Percentiles rank a stretch among this genome's conserved stretches.
These are phyloP conservation scores for Adansonia gregorii DNA, from an alignment of 441 rosid genomes.

Conservation along the genomic window DNA sequence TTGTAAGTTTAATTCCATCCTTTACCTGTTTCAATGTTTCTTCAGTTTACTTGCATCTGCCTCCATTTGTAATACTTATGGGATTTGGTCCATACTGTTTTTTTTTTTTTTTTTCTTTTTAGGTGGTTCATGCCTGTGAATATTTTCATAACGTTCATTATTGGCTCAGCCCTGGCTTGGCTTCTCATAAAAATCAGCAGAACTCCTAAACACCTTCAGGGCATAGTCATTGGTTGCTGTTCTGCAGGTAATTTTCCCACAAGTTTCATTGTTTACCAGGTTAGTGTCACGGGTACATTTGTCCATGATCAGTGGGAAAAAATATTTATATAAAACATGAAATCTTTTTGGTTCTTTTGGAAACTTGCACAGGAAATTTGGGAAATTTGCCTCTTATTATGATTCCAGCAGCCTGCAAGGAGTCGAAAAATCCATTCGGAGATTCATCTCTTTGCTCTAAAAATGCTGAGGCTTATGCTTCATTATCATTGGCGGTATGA, in stretches of 20 bases:
- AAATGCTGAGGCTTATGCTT: conserved; percentile 40
- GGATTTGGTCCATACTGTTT: neutral
- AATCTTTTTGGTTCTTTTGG: neutral
- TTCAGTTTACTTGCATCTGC: neutral
- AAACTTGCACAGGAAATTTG: conserved; percentile 35
- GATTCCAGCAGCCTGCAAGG: conserved; percentile 44
- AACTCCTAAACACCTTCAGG: conserved; percentile 42
- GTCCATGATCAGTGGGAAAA: neutral
- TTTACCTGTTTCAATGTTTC: neutral
- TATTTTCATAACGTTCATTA: conserved; percentile 37
- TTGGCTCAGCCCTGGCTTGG: conserved; percentile 48
- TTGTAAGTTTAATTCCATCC: conserved; percentile 11
- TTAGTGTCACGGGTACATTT: neutral
- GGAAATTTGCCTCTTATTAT: conserved; percentile 45
- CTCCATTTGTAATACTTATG: neutral
- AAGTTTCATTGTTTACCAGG: neutral
- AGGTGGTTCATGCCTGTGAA: conserved; percentile 59
- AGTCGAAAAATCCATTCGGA: conserved; percentile 45
- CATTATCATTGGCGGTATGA: conserved; percentile 48
- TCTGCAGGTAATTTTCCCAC: conserved; percentile 36
- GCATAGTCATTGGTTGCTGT: conserved; percentile 46
- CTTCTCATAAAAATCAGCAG: conserved; percentile 38
- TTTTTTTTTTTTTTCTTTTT: neutral
- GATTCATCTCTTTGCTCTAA: conserved; percentile 35
- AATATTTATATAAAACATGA: neutral